Evolutionary conservation across 2,329 filamentous ascomycete species (phyloP).

Genomic region (Verticillium nubilum): DNA sequence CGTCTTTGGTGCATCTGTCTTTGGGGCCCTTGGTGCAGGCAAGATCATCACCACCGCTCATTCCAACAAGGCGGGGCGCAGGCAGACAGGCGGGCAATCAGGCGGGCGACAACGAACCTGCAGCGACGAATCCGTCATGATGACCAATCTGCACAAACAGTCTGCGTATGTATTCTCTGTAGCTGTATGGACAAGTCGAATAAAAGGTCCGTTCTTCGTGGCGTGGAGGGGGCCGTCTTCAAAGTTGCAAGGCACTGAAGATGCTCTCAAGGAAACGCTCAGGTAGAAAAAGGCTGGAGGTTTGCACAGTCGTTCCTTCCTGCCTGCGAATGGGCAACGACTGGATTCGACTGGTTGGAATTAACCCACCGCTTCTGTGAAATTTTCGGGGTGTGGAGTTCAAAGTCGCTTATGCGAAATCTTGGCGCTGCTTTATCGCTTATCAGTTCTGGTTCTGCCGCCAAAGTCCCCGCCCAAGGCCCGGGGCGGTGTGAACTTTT

Average conservation of each 20-base stretch:
- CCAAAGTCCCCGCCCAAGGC: neutral
- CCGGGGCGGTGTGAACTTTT: too few relatives aligned
- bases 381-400: conserved; percentile 15
- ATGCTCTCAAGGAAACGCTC: conserved; percentile 2
- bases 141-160: conserved; percentile 3
- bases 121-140: conserved; percentile 39
- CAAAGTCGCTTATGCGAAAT: conserved; percentile 15
- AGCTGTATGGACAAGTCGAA: too few relatives aligned
- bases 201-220: neutral
- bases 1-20: neutral
- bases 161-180: too few relatives aligned
- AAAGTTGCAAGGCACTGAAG: neutral
- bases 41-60: conserved; percentile 5
- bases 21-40: too few relatives aligned
- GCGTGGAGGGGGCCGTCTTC: neutral
- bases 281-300: conserved; percentile 5
- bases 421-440: conserved; percentile 7
- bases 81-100: conserved; percentile 13
- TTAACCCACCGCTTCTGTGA: conserved; percentile 7
- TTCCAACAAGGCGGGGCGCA: conserved; percentile 8
- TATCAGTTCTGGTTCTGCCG: neutral
- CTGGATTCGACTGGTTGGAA: conserved; percentile 9
- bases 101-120: conserved; percentile 33
- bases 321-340: too few relatives aligned
- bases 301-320: too few relatives aligned